Base-by-base conservation (phyloP, 352 stramenopile species). In the Elongisporangium undulatum region DNA sequence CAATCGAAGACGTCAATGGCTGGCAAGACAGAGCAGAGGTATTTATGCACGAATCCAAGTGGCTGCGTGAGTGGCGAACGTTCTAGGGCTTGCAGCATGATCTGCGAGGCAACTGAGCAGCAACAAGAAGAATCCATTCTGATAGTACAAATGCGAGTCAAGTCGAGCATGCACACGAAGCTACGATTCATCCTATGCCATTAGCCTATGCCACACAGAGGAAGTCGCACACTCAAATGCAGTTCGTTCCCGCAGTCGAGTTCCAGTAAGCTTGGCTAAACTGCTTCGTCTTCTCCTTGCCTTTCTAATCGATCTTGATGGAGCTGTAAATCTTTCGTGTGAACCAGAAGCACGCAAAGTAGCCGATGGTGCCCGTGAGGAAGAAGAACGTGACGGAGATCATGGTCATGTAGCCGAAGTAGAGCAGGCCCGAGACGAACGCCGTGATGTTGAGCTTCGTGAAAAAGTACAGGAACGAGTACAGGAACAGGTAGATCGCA, bases 361-460 rank as follows among this genome's bases (percentile, higher is more conserved):
- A 98, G 52, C 98, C 97, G 53, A 98, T 93, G 45, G 89, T 97
- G 55, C 95, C 97, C 64, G 89, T 99, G 24, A 99, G 84, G 70
- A 99, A 96, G 73, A 99, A 98, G 68, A 99, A 97, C 22, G 85
- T 97, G 58, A 99, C 62, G 59, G 90, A 99, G 55, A 97, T 96
- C 75, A 99, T 95, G 63, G 80, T 85, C 97, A 99, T 99, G 87
- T 99, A 99, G 55, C 97, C 97, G 88, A 99, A 99, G 86, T 99
- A 99, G 50, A 99, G 77, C 60, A 99, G 71, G 23, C 82, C 86
- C 51, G 88, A 96, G 34, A 97, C 90, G 26, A 96, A 89, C 53
- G 87, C 84, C 55, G 96, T 97, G 62, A 99, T 98, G 64, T 99
- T 96, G 68, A 99, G 85, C 75, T 99, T 98, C 48, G 85, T 98